These are phyloP conservation scores for Protea cynaroides DNA, from an alignment of 164 flowering plant species.

Conservation along the genomic window DNA sequence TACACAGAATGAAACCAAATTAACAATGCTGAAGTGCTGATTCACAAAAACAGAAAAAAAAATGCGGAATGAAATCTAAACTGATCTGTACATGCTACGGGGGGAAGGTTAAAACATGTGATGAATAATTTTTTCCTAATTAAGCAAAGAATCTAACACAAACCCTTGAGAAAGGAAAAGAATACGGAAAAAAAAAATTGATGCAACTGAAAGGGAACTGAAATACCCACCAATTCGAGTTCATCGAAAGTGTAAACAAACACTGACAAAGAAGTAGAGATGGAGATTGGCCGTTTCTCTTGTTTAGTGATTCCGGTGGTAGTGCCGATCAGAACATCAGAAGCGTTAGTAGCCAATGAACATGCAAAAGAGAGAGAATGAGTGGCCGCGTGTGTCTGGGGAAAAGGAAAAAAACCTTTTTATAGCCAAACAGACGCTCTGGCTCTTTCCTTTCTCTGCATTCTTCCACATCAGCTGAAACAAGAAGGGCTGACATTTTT, in stretches of 20 bases:
- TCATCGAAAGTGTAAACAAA: neutral
- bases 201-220: neutral
- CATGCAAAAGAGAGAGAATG: neutral
- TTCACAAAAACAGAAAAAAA: too few species aligned
- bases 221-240: neutral
- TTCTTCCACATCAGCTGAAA: too few species aligned
- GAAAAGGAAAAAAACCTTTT: neutral
- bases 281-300: conserved; percentile 2
- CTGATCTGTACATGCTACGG: too few species aligned
- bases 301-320: neutral
- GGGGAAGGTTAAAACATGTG: too few species aligned
- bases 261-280: neutral
- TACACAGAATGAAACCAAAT: neutral
- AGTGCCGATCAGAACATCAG: neutral
- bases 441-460: neutral
- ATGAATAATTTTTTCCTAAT: conserved; percentile 21
- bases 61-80: too few species aligned
- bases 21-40: neutral
- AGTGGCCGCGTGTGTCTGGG: neutral
- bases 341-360: neutral
- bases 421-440: neutral
- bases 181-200: neutral
- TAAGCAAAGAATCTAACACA: conserved; percentile 5
- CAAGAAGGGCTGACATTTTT: too few species aligned
- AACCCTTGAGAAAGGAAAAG: conserved; percentile 2